These are phyloP conservation scores for Staphylotrichum tortipilum DNA, from an alignment of 495 filamentous ascomycete species.

Conservation along the genomic window DNA sequence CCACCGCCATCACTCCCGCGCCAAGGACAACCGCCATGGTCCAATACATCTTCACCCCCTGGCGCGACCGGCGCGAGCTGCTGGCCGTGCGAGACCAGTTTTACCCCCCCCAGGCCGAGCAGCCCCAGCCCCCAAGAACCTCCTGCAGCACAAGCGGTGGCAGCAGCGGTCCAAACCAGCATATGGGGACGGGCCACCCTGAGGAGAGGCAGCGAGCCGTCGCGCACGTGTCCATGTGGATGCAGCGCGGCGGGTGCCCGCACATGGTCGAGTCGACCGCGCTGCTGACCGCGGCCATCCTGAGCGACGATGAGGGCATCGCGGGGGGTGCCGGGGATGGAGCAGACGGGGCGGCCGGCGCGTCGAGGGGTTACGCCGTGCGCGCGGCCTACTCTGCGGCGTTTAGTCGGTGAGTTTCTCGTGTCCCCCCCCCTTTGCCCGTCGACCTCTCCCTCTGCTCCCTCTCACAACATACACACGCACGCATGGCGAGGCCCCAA, in stretches of 20 bases:
- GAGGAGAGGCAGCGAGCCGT: conserved; percentile 31
- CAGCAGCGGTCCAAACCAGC: neutral
- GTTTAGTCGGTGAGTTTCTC: conserved; percentile 37
- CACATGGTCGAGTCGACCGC: conserved; percentile 78
- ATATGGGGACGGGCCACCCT: neutral
- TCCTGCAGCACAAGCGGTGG: neutral
- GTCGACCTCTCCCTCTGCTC: no score
- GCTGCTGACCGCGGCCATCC: conserved; percentile 61
- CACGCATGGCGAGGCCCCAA: no score
- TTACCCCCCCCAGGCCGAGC: no score
- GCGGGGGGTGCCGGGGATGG: neutral
- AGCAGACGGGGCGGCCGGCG: conserved; percentile 9
- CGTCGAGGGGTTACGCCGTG: conserved; percentile 33
- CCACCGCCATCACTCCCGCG: no score
- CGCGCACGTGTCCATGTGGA: conserved; percentile 45
- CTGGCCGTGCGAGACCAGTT: conserved; percentile 58
- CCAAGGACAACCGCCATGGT: conserved; percentile 57
- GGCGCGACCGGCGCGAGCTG: conserved; percentile 60
- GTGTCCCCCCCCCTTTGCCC: conserved; percentile 15
- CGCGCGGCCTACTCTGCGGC: conserved; percentile 40
- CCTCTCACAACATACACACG: no score
- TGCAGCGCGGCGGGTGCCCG: conserved; percentile 64
- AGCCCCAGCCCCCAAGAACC: neutral
- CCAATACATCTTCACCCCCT: conserved; percentile 70
- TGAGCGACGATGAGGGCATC: conserved; percentile 46